Evolutionary conservation across 805 yeast species (phyloP).

Genomic region (Cyberlindnera saturnus): DNA sequence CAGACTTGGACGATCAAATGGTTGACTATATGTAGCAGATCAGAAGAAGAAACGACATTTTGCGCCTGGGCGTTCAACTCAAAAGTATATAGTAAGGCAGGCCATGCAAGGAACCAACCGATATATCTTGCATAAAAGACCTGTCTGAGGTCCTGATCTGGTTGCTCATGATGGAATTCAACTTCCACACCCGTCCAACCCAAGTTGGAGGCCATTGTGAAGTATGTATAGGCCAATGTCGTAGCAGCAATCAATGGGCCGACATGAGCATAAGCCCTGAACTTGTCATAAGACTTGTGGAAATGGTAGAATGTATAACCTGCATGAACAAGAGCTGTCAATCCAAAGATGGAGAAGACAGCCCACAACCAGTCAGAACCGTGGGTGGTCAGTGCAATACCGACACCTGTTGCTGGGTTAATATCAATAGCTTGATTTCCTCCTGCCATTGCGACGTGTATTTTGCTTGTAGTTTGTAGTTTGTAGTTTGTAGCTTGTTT

Average conservation of each 20-base stretch:
- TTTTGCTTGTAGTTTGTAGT: neutral
- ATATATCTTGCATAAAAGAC: slow-evolving; percentile 50
- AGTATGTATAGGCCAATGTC: slow-evolving; percentile 42
- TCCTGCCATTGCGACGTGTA: slow-evolving; percentile 13
- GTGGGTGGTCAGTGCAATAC: slow-evolving; percentile 45
- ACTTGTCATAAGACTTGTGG: slow-evolving; percentile 17
- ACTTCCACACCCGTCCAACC: slow-evolving; percentile 44
- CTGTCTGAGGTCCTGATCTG: slow-evolving; percentile 37
- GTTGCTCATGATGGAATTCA: slow-evolving; percentile 42
- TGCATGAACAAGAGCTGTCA: slow-evolving; percentile 28
- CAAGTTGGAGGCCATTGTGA: slow-evolving; percentile 50
- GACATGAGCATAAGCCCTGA: slow-evolving; percentile 28
- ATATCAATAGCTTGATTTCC: slow-evolving; percentile 18
- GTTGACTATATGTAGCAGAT: slow-evolving; percentile 16
- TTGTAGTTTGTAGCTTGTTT: neutral
- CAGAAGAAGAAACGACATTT: slow-evolving; percentile 10
- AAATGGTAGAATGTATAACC: slow-evolving; percentile 18
- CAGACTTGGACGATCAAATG: slow-evolving; percentile 35
- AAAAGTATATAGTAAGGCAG: slow-evolving; percentile 32
- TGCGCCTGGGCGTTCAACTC: slow-evolving; percentile 19
- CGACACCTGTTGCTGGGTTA: slow-evolving; percentile 28
- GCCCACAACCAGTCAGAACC: slow-evolving; percentile 72
- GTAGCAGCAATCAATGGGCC: slow-evolving; percentile 38
- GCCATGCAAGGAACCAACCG: slow-evolving; percentile 55
- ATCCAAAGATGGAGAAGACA: slow-evolving; percentile 42